Evolutionary conservation across 495 filamentous ascomycete genomes (phyloP).

Genomic region (Neurospora sp.): DNA sequence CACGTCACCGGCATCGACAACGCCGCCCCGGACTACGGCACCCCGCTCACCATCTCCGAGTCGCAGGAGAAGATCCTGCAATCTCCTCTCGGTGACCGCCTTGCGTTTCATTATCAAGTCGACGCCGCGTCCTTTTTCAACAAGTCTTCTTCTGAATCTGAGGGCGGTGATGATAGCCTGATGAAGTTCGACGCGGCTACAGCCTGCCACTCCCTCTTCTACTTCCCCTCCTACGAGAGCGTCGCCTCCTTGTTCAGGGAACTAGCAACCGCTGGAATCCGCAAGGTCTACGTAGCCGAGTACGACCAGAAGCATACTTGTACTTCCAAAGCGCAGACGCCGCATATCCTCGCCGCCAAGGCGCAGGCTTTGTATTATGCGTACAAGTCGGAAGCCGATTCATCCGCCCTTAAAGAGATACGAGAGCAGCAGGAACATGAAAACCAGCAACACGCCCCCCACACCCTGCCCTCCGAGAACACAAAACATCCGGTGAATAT

Average conservation of each 20-base stretch:
- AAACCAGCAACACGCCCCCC: neutral
- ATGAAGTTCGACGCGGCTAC: neutral
- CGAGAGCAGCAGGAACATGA: neutral
- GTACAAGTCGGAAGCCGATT: constrained; percentile 2
- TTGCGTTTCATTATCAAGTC: constrained; percentile 26
- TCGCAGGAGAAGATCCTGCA: constrained; percentile 23
- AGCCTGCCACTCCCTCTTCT: constrained; percentile 36
- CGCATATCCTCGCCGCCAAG: constrained; percentile 38
- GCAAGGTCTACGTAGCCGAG: constrained; percentile 30
- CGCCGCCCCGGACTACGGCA: constrained; percentile 38
- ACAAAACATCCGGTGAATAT: neutral
- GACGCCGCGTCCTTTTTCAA: constrained; percentile 20
- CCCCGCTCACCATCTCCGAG: constrained; percentile 20
- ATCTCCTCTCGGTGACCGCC: constrained; percentile 22
- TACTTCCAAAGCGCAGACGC: neutral
- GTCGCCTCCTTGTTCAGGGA: constrained; percentile 24
- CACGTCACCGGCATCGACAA: constrained; percentile 41
- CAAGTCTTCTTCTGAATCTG: neutral
- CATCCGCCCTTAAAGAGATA: constrained; percentile 1
- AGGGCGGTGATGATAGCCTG: too few relatives aligned
- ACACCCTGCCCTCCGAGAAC: neutral
- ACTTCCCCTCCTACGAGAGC: constrained; percentile 27
- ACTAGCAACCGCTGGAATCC: constrained; percentile 17
- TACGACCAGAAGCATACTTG: constrained; percentile 14
- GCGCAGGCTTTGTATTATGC: constrained; percentile 15